Evolutionary conservation across 2,329 filamentous ascomycete genomes (phyloP).

Genomic region (Exophiala viscosa): DNA sequence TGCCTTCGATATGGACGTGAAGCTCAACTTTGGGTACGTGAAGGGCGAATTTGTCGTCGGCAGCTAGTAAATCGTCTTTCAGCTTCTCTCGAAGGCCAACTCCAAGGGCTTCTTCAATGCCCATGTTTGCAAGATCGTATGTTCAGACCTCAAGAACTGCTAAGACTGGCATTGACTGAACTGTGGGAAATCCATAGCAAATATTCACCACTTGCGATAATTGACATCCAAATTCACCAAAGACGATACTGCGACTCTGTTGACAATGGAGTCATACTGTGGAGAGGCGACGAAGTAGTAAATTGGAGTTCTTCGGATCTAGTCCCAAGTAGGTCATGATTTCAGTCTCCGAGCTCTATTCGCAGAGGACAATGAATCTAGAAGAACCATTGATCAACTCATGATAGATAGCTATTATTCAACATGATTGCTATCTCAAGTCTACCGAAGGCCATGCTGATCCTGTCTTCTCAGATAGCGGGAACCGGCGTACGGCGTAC

Average conservation of each 20-base stretch:
- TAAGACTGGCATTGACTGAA: neutral
- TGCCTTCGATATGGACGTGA: slow-evolving; percentile 45
- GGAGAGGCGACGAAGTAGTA: neutral
- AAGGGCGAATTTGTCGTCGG: neutral
- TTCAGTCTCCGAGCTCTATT: neutral
- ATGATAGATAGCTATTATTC: too few species aligned
- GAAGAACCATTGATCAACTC: too few species aligned
- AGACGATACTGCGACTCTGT: neutral
- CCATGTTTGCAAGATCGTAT: slow-evolving; percentile 1
- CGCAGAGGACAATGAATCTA: too few species aligned
- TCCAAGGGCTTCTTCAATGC: slow-evolving; percentile 2
- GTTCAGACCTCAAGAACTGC: neutral
- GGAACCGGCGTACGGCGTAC: too few species aligned
- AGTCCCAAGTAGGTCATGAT: neutral
- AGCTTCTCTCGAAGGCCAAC: neutral
- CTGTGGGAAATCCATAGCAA: too few species aligned
- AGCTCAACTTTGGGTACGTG: slow-evolving; percentile 40
- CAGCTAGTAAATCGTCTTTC: neutral
- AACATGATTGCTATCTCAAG: too few species aligned
- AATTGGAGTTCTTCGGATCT: neutral
- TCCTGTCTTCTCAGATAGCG: too few species aligned
- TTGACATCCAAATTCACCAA: neutral
- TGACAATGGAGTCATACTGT: neutral
- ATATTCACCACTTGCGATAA: neutral
- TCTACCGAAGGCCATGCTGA: too few species aligned